Evolutionary conservation across 495 filamentous ascomycete genomes (phyloP).

Genomic region (Penicillium odoratum): DNA sequence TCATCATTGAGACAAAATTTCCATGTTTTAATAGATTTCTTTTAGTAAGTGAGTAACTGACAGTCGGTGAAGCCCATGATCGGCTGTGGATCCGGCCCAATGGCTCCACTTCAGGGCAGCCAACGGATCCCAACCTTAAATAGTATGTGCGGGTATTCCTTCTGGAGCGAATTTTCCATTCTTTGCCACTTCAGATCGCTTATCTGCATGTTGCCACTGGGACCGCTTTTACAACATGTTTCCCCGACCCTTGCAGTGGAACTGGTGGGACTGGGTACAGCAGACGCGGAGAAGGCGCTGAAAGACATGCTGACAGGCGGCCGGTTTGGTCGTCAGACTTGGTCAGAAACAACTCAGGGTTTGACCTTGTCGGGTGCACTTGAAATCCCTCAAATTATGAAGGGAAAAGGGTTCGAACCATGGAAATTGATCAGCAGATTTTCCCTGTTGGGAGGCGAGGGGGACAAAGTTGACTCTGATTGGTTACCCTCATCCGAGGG

Average conservation of each 20-base stretch:
- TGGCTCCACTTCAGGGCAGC: constrained; percentile 22
- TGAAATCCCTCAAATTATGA: neutral
- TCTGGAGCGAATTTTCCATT: constrained; percentile 7
- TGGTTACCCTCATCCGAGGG: constrained; percentile 1
- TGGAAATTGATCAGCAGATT: neutral
- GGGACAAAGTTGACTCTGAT: constrained; percentile 4
- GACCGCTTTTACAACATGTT: neutral
- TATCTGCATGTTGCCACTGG: neutral
- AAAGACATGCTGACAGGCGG: neutral
- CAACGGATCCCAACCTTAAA: constrained; percentile 26
- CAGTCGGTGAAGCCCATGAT: constrained; percentile 21
- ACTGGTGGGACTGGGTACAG: neutral
- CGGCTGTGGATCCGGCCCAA: constrained; percentile 23
- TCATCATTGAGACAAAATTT: neutral
- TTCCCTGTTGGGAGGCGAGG: neutral
- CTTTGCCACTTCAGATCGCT: neutral
- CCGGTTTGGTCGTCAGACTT: neutral
- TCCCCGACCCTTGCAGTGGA: neutral
- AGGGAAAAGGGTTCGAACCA: neutral
- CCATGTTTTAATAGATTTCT: too few species aligned
- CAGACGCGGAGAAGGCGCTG: neutral
- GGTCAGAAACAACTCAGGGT: neutral
- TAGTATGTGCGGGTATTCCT: neutral
- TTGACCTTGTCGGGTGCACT: constrained; percentile 1
- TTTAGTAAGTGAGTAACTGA: too few species aligned